Conservation (phyloP, 148 eudicot genomes). For the Tetragonia tetragonoides region DNA sequence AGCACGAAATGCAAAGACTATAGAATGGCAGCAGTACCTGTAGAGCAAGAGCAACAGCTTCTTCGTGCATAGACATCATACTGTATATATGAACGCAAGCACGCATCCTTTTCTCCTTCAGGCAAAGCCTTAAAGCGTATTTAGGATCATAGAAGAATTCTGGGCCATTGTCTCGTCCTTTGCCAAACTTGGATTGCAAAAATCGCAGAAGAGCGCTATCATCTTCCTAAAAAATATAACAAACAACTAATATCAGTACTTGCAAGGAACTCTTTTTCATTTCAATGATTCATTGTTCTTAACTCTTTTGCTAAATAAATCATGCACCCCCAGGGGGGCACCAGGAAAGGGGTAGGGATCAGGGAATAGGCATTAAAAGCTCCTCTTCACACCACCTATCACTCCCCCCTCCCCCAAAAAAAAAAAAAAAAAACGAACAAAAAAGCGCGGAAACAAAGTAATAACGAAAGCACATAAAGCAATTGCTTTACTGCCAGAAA, state of each 20-base stretch:
- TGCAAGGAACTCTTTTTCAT: neutral
- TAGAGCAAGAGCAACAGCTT: slow-evolving; percentile 98
- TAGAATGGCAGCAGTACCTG: slow-evolving; percentile 48
- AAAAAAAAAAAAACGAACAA: too few relatives aligned
- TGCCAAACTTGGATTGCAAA: slow-evolving; percentile 89
- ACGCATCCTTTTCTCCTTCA: slow-evolving; percentile 91
- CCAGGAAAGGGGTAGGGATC: too few relatives aligned
- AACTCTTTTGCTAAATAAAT: neutral
- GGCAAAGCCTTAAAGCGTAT: slow-evolving; percentile 94
- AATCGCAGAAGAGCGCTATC: slow-evolving; percentile 93
- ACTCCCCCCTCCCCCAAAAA: too few relatives aligned
- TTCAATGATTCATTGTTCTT: neutral
- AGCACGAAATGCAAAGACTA: neutral
- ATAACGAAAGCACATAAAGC: neutral
- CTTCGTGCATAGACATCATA: slow-evolving; percentile 99
- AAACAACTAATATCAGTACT: slow-evolving; percentile 11
- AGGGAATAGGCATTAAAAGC: too few relatives aligned
- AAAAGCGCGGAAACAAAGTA: neutral
- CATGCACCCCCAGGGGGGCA: too few relatives aligned
- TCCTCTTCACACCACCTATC: too few relatives aligned
- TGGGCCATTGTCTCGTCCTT: slow-evolving; percentile 72
- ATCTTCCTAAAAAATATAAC: slow-evolving; percentile 58
- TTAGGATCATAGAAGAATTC: slow-evolving; percentile 96
- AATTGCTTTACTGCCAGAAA: neutral
- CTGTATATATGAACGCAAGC: slow-evolving; percentile 99